Evolutionary conservation across 2,329 filamentous ascomycete genomes (phyloP), one percentile per base, ranked within the genome.

Genomic region (Sordariomycetes sp.): DNA sequence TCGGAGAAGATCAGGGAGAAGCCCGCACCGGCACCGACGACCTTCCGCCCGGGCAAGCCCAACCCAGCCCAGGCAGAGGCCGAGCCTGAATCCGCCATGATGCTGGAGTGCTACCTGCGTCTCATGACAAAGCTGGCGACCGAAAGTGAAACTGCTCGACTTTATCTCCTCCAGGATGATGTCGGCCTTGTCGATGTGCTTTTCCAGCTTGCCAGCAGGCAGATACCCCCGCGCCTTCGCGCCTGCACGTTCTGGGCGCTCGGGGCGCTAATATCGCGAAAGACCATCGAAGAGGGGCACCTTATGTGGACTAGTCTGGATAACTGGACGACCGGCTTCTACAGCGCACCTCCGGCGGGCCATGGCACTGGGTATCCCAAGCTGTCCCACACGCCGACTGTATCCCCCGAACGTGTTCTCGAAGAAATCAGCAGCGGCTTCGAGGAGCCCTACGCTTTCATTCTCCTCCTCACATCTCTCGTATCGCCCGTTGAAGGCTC

Each of bases 61-160:
- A 74, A 80, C 51, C 75, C 75, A 20, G 84, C 87, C 52, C 79
- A 86, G 60, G 84, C 89, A 60, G 90, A 95, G 67, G 77, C 79
- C 32, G 92, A 96, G 66, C 89, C 90, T 3, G 95, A 99, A 69
- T 95, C 89, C 48, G 85, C 87, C n/a, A 88, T 96, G 71, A 96
- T 99, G 89, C 77, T 99, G 32, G 90, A 96, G 66, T 92, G 90
- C 63, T 97, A 97, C 67, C 77, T 99, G 56, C 84, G 92, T 34
- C 78, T 99, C 5, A 87, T 96, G 64, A 83, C 89, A 3, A 90
- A 95, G 68, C 75, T 99, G 10, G 85, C 86, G 60, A 77, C 80
- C 24, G 84, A 92, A 66, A 96, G 89, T 65, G 76, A 80, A 59
- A 74, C 76, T 22, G 87, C 90, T 1, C 81, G 92, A 54, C 72